A percentile compares a stretch with the other conserved stretches of the same genome.
Conservation (phyloP, 768 basidiomycete species). For the Neoboletus subvelutipes region DNA sequence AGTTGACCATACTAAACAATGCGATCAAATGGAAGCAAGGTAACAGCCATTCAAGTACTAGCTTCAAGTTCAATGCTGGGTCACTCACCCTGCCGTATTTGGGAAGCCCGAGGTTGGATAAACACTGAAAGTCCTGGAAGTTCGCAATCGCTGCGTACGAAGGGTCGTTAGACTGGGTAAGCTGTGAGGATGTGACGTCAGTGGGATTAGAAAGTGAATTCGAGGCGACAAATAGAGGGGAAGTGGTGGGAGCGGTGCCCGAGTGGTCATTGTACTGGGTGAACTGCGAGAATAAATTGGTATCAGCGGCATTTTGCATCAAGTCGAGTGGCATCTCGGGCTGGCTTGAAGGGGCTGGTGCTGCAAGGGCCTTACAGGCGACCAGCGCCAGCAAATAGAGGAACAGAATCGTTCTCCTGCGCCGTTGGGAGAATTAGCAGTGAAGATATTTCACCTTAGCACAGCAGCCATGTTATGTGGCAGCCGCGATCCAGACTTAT, state of each 20-base stretch:
- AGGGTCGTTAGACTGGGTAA: neutral
- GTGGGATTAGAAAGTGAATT: neutral
- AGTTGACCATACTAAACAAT: too few relatives aligned
- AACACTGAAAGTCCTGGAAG: too few relatives aligned
- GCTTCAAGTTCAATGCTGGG: too few relatives aligned
- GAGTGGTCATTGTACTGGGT: neutral
- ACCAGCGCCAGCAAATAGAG: slow-evolving; percentile 19
- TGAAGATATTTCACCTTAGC: neutral
- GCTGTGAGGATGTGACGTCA: neutral
- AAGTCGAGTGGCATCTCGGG: neutral
- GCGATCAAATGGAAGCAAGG: too few relatives aligned
- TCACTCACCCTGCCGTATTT: too few relatives aligned
- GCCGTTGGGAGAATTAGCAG: neutral
- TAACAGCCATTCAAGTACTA: too few relatives aligned
- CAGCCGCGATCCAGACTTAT: slow-evolving; percentile 8
- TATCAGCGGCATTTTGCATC: neutral
- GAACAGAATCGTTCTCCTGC: slow-evolving; percentile 6
- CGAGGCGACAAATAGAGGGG: too few relatives aligned
- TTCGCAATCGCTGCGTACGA: too few relatives aligned
- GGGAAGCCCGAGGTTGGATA: too few relatives aligned
- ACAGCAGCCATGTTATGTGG: neutral
- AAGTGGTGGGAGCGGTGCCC: neutral
- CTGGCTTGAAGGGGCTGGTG: slow-evolving; percentile 13
- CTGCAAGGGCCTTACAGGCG: slow-evolving; percentile 5
- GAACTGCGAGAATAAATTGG: neutral